Conservation (phyloP, 495 filamentous ascomycete species). For the Penicillium dipodomyicola region DNA sequence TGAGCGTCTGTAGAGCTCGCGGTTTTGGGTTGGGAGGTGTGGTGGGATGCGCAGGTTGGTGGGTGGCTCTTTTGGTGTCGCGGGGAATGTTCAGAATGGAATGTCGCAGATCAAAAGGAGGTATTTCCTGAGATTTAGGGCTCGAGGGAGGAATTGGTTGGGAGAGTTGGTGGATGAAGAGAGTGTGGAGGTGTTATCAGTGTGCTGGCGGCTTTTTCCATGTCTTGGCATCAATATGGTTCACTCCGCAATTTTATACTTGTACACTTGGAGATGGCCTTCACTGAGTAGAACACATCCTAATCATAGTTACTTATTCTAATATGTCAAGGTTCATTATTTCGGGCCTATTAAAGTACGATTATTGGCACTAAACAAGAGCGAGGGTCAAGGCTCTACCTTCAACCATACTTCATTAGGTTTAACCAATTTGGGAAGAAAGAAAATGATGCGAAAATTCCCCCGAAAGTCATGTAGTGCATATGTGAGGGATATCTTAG, state of each 20-base stretch:
- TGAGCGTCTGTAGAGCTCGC: conserved; percentile 21
- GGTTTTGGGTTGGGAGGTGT: conserved; percentile 1
- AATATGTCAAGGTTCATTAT: not conserved
- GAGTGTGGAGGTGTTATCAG: conserved; percentile 19
- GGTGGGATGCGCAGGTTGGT: conserved; percentile 1
- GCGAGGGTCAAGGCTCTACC: not conserved
- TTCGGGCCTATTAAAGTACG: not conserved
- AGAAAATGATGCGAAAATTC: too few relatives aligned
- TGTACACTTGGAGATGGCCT: not conserved
- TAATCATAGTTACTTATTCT: not conserved
- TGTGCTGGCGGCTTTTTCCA: conserved; percentile 30
- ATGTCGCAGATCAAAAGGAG: not conserved
- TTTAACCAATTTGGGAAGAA: too few relatives aligned
- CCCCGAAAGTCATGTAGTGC: too few relatives aligned
- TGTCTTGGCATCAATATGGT: conserved; percentile 26
- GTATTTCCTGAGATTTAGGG: not conserved
- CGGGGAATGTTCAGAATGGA: not conserved
- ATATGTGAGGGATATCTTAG: too few relatives aligned
- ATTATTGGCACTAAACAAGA: not conserved
- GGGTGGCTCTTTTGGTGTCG: not conserved
- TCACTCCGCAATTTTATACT: not conserved
- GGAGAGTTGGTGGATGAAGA: conserved; percentile 2
- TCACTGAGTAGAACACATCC: not conserved
- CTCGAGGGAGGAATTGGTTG: not conserved
- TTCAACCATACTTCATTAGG: not conserved